These are phyloP conservation scores for Iberis pinnata DNA, from an alignment of 345 rosid genomes.

Conservation along the genomic window DNA sequence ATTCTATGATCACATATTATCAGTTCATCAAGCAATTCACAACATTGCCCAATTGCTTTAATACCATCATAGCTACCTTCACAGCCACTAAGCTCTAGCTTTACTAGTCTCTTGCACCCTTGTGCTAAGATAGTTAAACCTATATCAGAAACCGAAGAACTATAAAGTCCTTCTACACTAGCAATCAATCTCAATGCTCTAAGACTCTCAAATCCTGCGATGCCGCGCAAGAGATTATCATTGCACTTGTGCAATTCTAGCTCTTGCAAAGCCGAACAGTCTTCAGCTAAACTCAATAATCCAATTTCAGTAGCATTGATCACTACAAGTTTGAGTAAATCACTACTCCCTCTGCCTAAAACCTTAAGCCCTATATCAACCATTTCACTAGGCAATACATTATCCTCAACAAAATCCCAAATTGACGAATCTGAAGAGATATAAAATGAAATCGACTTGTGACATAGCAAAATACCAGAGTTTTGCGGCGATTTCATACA, in stretches of 20 bases:
- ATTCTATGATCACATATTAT: constrained; percentile 64
- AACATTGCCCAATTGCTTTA: constrained; percentile 93
- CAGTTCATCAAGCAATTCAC: constrained; percentile 80
- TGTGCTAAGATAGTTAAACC: constrained; percentile 92
- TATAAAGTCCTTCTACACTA: constrained; percentile 54
- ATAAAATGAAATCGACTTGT: constrained; percentile 36
- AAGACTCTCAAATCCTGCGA: constrained; percentile 68
- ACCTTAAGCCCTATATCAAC: constrained; percentile 53
- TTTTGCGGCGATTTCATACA: constrained; percentile 43
- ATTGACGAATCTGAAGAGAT: constrained; percentile 32
- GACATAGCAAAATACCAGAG: constrained; percentile 45
- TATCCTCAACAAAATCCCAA: constrained; percentile 40
- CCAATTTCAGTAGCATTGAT: constrained; percentile 73
- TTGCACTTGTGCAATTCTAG: constrained; percentile 66
- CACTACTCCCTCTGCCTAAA: constrained; percentile 55
- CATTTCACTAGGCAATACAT: constrained; percentile 42
- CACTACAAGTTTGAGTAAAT: constrained; percentile 57
- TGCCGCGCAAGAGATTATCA: constrained; percentile 68
- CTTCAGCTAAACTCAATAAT: constrained; percentile 48
- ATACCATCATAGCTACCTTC: constrained; percentile 95
- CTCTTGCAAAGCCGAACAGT: constrained; percentile 64
- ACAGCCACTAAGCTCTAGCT: constrained; percentile 84
- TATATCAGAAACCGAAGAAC: constrained; percentile 65
- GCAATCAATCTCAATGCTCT: constrained; percentile 68
- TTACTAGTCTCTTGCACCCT: constrained; percentile 79